phyloP scores from a whole-genome alignment of 768 basidiomycete species.

The Rhodotorula diobovata region DNA sequence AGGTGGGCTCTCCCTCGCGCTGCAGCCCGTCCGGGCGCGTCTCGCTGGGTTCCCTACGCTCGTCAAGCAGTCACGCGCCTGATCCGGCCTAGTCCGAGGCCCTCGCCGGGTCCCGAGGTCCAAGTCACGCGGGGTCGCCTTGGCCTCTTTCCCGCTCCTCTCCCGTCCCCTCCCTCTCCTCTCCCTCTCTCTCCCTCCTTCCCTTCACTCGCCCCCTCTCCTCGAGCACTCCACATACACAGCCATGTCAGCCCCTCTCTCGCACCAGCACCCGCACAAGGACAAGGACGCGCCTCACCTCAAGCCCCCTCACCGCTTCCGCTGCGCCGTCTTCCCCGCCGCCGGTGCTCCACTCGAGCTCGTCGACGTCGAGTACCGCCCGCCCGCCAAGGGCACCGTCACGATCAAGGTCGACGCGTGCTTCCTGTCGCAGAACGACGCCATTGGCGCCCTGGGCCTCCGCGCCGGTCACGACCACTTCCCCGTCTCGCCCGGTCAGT shows the following conservation, averaged over 20 bases:
- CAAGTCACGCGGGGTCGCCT: too few species aligned
- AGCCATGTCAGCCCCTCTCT: too few species aligned
- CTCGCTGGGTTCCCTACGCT: too few species aligned
- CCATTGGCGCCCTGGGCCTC: neutral
- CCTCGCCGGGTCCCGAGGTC: too few species aligned
- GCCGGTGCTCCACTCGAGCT: neutral
- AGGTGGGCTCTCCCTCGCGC: too few species aligned
- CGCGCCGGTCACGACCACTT: neutral
- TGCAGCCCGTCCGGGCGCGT: too few species aligned
- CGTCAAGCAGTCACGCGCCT: too few species aligned
- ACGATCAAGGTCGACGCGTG: neutral
- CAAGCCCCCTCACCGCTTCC: neutral
- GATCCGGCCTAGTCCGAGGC: too few species aligned
- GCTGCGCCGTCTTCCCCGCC: neutral
- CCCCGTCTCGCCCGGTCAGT: conserved; percentile 6
- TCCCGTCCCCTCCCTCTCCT: too few species aligned
- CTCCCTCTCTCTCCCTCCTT: neutral
- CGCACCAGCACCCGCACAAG: neutral
- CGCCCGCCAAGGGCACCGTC: neutral
- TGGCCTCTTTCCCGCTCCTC: too few species aligned
- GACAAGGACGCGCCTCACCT: too few species aligned
- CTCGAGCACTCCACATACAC: neutral
- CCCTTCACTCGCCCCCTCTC: neutral
- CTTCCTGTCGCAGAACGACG: conserved; percentile 1
- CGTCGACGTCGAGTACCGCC: neutral